Base-by-base conservation (phyloP, 768 basidiomycete species). In the Paxillus rubicundulus region DNA sequence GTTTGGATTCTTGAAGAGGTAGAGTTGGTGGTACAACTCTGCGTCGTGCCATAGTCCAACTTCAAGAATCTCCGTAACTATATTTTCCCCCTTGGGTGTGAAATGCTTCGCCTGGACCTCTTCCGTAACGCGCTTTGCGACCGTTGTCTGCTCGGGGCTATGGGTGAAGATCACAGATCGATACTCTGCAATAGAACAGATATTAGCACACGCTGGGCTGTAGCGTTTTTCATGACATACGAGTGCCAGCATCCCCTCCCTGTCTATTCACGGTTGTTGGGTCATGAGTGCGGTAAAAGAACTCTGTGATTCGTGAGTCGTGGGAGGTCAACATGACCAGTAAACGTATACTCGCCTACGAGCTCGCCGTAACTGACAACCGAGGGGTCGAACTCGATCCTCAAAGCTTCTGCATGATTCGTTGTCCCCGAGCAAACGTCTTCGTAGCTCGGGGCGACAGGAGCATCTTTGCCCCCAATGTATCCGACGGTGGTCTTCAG, bases 221-320 rank as follows among this genome's bases (percentile, higher is more conserved):
- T 21, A 3, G 14, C 9, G 9, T 16, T 7, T 14, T 24, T 13
- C 17, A 18, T 9, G 5, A 80, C 85, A 57, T 63, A 93, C 92
- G 92, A 27, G 84, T 82, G 17, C 94, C 93, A 3, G 63, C 64
- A 61, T 96, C 92, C 2, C 62, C 76, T 24, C 93, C 93, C 66
- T 95, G 93, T 13, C 77, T 72, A 68, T 96, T 85, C 50, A 78
- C 63, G 0, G 90, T 89, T 39, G 93, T 96, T 3, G 95, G 92
- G 58, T 97, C 94, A 62, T 98, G 95, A 0, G 90, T 92, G 42
- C 96, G 81, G 69, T 93, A 96, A 72, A 96, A 95, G 76, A 94
- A 95, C 70, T 96, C 92, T 86, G 67, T 12, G 28, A 38, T 1
- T 28, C 34, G 3, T 33, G 21, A 28, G 8, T 13, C 2, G 21